Base-by-base conservation (phyloP, 2,329 filamentous ascomycete species). In the Exophiala oligosperma region DNA sequence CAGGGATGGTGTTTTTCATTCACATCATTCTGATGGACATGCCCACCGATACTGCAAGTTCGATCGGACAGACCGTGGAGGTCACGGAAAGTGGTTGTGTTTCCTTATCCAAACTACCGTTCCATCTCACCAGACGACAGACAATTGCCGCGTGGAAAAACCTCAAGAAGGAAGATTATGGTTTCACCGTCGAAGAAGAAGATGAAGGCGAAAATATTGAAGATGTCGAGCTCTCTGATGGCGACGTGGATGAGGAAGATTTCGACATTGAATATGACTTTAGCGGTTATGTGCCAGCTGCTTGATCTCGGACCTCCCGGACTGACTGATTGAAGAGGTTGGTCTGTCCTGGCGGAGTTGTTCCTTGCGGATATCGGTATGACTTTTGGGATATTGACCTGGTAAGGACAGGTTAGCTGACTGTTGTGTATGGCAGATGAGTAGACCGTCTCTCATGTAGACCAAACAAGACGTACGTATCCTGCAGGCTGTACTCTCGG, bases 1-100 rank as follows among this genome's bases (percentile, higher is more conserved):
- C 53, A 23, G 68, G 68, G 4, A 72, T 72, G 70, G 67, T 72
- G 3, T 72, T 70, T 56, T 72, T 72, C 52, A 71, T 72, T 35
- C 70, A 72, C 57, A 72, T 72, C 37, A 72, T 72, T 52, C 62
- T 72, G 24, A 72, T 72, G 70, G 70, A 72, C 48, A 71, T 67
- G 60, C 69, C 64, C 9, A 72, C 70, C 21, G 69, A 72, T 57
- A 72, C 70, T 9, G 70, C 68, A n/a, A 72, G 68, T 40, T 72
- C 70, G 4, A 61, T 72, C 44, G 70, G 70, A 7, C 69, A 72
- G 52, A 68, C 66, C 12, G 64, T 68, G 11, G 64, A 68, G 52
- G 70, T 72, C 4, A 72, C 69, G 1, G 23, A 71, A 23, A 61
- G 68, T 47, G 70, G 69, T 14, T 72, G 70, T 56, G 59, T 68